These are phyloP conservation scores for Agrocybe praecox DNA, from an alignment of 768 basidiomycete genomes.

Conservation along the genomic window DNA sequence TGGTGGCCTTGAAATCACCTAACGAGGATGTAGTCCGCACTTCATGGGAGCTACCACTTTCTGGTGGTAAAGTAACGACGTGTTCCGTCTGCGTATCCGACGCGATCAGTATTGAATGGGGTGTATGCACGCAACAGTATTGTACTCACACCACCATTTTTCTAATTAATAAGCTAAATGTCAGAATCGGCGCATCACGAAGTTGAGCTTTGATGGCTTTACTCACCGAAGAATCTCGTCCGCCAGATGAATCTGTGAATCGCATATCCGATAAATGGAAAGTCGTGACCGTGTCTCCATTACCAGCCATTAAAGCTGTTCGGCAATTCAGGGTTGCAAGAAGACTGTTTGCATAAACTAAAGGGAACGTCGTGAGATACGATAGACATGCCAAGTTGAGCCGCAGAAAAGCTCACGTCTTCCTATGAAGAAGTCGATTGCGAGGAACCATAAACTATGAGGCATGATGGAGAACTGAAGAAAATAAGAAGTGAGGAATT, in stretches of 20 bases:
- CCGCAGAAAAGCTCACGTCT: conserved; percentile 33
- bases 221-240: not conserved
- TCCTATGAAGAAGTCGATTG: conserved; percentile 47
- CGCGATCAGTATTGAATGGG: not conserved
- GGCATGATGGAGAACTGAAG: conserved; percentile 32
- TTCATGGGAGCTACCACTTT: not conserved
- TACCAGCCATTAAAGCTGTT: conserved; percentile 23
- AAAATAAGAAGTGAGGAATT: not conserved
- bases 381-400: not conserved
- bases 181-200: not conserved
- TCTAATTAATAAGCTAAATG: not conserved
- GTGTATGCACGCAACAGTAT: not conserved
- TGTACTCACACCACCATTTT: not conserved
- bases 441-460: conserved; percentile 36
- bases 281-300: conserved; percentile 11
- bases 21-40: not conserved
- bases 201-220: not conserved
- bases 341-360: conserved; percentile 52
- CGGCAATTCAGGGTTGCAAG: conserved; percentile 46
- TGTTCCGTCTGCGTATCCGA: not conserved
- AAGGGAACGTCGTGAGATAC: not conserved
- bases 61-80: not conserved
- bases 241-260: conserved; percentile 2
- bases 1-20: not conserved
- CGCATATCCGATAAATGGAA: conserved; percentile 22